Conservation (phyloP, 176 grass and related monocot species). For the Oryza officinalis region DNA sequence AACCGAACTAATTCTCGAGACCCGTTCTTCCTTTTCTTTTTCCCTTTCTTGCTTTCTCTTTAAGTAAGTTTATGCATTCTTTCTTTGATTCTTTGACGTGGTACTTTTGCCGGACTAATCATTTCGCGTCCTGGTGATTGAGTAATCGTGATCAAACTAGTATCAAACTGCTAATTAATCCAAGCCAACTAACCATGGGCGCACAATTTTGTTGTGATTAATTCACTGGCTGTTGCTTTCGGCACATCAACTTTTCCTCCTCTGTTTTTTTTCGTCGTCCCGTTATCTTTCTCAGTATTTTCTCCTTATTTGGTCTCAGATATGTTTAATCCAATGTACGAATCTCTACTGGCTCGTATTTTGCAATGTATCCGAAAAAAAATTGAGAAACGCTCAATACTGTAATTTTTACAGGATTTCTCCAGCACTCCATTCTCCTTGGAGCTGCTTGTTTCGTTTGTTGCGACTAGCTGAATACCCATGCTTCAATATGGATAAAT, state of each 20-base stretch:
- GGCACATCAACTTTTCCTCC: neutral
- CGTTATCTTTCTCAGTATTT: neutral
- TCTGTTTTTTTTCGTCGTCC: neutral
- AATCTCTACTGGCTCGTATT: too few relatives aligned
- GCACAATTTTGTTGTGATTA: neutral
- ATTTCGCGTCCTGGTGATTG: neutral
- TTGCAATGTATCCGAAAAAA: too few relatives aligned
- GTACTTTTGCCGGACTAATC: neutral
- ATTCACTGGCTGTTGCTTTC: slow-evolving; percentile 21
- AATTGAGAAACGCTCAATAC: too few relatives aligned
- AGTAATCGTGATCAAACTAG: neutral
- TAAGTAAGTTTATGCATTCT: neutral
- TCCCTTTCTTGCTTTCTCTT: slow-evolving; percentile 30
- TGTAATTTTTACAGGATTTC: too few relatives aligned
- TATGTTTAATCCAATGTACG: too few relatives aligned
- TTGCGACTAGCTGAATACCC: too few relatives aligned
- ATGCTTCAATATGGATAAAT: too few relatives aligned
- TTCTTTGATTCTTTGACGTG: neutral
- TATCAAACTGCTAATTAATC: slow-evolving; percentile 7
- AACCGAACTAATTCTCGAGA: neutral
- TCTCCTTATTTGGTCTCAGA: neutral
- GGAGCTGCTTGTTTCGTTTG: too few relatives aligned
- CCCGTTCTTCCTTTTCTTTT: neutral
- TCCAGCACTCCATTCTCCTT: too few relatives aligned
- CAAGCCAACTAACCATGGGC: neutral